Conservation (phyloP, 495 filamentous ascomycete genomes). For the Aspergillus haitiensis region DNA sequence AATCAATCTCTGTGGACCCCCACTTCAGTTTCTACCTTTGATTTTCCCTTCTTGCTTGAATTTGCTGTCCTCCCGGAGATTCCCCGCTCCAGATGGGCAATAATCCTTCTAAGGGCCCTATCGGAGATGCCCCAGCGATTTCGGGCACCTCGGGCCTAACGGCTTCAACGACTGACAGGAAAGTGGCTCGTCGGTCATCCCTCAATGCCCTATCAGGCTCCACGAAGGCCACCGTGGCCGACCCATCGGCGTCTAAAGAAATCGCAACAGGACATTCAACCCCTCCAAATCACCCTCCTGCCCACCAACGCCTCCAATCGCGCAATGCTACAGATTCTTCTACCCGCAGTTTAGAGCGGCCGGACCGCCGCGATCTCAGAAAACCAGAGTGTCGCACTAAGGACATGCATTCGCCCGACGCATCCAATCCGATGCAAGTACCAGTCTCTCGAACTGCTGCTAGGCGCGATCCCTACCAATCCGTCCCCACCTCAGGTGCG, state of each 20-base stretch:
- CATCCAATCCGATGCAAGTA: constrained; percentile 53
- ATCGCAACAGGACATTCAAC: constrained; percentile 45
- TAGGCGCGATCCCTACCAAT: constrained; percentile 33
- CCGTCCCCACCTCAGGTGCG: constrained; percentile 46
- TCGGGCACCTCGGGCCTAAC: constrained; percentile 28
- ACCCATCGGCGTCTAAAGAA: constrained; percentile 45
- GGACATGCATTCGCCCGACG: constrained; percentile 32
- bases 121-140: constrained; percentile 36
- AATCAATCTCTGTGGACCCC: not conserved
- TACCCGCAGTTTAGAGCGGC: constrained; percentile 23
- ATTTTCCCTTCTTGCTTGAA: constrained; percentile 9
- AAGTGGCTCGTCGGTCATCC: constrained; percentile 42
- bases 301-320: constrained; percentile 44
- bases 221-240: constrained; percentile 42
- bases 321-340: constrained; percentile 36
- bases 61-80: constrained; percentile 11
- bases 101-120: constrained; percentile 50
- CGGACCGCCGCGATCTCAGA: constrained; percentile 22
- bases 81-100: constrained; percentile 49
- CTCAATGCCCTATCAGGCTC: constrained; percentile 39
- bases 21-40: constrained; percentile 1
- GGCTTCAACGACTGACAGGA: constrained; percentile 35
- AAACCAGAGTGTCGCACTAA: constrained; percentile 29
- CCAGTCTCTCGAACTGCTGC: constrained; percentile 40
- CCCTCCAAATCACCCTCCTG: constrained; percentile 34